These are phyloP conservation scores for Ogataea polymorpha DNA, from an alignment of 805 yeast species.

Conservation along the genomic window DNA sequence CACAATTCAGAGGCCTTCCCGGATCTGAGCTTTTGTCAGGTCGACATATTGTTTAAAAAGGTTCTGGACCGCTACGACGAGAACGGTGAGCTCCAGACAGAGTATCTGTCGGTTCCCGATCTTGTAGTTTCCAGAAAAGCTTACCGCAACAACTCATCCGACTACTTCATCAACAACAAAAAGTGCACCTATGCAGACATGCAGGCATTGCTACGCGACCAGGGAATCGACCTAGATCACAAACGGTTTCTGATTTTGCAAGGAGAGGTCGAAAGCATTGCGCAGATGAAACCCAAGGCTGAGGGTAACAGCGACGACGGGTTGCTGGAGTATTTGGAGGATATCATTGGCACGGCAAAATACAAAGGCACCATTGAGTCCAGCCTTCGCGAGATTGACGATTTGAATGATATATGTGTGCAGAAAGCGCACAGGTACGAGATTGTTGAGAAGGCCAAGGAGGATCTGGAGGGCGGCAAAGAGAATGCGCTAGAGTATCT, in stretches of 20 bases:
- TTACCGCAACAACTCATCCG: conserved; percentile 68
- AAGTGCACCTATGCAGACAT: conserved; percentile 77
- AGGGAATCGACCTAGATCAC: conserved; percentile 93
- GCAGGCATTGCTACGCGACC: conserved; percentile 63
- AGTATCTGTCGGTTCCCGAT: conserved; percentile 50
- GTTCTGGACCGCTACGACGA: conserved; percentile 51
- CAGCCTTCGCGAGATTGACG: conserved; percentile 57
- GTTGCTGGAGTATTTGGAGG: conserved; percentile 87
- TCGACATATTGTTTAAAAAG: conserved; percentile 82
- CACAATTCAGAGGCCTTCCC: conserved; percentile 82
- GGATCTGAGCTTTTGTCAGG: conserved; percentile 71
- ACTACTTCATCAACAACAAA: conserved; percentile 68
- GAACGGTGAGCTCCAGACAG: conserved; percentile 32
- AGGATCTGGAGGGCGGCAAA: conserved; percentile 55
- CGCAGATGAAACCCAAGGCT: conserved; percentile 98
- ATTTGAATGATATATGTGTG: conserved; percentile 72
- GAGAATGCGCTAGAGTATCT: conserved; percentile 67
- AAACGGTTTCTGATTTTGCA: conserved; percentile 91
- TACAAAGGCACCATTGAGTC: conserved; percentile 78
- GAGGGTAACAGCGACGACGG: conserved; percentile 93
- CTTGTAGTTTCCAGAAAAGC: conserved; percentile 81
- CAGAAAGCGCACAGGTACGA: conserved; percentile 80
- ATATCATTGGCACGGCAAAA: conserved; percentile 89
- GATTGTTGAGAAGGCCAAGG: conserved; percentile 74
- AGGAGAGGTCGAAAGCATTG: conserved; percentile 97